Base-by-base conservation (phyloP, 176 grass and related monocot genomes). In the Elaeis guineensis region DNA sequence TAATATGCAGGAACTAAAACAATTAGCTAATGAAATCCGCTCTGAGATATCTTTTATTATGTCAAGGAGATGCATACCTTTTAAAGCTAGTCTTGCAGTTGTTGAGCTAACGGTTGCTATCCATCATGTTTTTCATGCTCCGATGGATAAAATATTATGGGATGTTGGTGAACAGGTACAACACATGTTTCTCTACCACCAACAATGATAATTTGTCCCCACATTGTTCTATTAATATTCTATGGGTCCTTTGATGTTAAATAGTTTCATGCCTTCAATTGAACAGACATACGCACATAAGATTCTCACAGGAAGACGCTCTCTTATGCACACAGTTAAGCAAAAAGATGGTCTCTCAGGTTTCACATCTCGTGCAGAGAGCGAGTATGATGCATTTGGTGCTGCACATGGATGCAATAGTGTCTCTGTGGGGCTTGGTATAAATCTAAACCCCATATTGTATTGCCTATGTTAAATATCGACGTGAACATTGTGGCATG, bases 381-480 rank as follows among this genome's bases (percentile, higher is more conserved):
- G 87, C 19, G 67, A 86, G 65, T 90, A 85, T 70, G 82, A 90
- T 67, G 74, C 82, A 17, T 90, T 90, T 72, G 75, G 78, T 58
- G 82, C 87, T 71, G 87, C 75, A 29, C 87, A 90, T 73, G 87
- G 87, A 76, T 90, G 78, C 82, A 90, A 79, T 71, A 90, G 87
- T 69, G 67, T 90, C 52, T 90, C 87, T 60, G 82, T 82, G 3
- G 82, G 87, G 55, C 82, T 90, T 70, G 87, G 82, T 86, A 79
- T 44, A 44, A 44, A 44, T 44, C 9, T 44, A 44, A 44, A 44
- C 35, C 35, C 35, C 35, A 9, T 44, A 14, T 44, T 2, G 14
- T 44, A 12, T 44, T 44, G 11, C 11, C 35, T 14, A 44, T 44
- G 35, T 44, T 12, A 39, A 39, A 44, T 12, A 44, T 44, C 3